phyloP scores from a whole-genome alignment of 192 early-diverging fungal species.

The Linnemannia exigua region DNA sequence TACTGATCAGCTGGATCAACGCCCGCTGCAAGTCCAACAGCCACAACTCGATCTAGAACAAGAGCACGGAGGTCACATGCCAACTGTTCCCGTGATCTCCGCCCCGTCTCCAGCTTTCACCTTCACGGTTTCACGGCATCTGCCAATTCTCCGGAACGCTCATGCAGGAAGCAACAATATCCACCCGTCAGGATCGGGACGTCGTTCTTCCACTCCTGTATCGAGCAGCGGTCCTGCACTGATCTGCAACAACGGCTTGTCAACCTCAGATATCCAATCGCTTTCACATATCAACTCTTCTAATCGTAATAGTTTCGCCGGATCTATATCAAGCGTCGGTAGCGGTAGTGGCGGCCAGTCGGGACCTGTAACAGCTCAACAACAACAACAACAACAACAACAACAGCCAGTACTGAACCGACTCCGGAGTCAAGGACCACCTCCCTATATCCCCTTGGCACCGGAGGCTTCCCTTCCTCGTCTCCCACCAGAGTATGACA shows the following conservation, averaged over 20 bases:
- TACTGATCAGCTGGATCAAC: not conserved
- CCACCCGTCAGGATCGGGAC: not conserved
- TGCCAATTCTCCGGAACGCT: constrained; percentile 12
- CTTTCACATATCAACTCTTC: not conserved
- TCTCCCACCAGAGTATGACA: constrained; percentile 17
- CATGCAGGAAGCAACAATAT: constrained; percentile 27
- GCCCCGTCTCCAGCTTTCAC: constrained; percentile 25
- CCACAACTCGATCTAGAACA: not conserved
- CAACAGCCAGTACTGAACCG: constrained; percentile 21
- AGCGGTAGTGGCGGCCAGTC: not conserved
- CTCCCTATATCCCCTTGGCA: constrained; percentile 37
- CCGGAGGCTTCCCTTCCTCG: constrained; percentile 20
- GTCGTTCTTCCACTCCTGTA: not conserved
- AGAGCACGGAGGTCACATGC: not conserved
- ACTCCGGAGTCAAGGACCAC: constrained; percentile 39
- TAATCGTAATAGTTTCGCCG: not conserved
- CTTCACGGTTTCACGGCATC: not conserved
- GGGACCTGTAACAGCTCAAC: not conserved
- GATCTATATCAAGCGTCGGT: not conserved
- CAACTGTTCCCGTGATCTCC: constrained; percentile 16
- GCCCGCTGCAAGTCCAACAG: constrained; percentile 8
- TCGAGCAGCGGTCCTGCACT: not conserved
- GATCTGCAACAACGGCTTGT: not conserved
- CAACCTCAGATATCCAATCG: not conserved
- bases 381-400: not conserved